Evolutionary conservation across 306 rosid genomes (phyloP), one percentile per base, ranked within the genome.

Genomic region (Cucurbita pepo): DNA sequence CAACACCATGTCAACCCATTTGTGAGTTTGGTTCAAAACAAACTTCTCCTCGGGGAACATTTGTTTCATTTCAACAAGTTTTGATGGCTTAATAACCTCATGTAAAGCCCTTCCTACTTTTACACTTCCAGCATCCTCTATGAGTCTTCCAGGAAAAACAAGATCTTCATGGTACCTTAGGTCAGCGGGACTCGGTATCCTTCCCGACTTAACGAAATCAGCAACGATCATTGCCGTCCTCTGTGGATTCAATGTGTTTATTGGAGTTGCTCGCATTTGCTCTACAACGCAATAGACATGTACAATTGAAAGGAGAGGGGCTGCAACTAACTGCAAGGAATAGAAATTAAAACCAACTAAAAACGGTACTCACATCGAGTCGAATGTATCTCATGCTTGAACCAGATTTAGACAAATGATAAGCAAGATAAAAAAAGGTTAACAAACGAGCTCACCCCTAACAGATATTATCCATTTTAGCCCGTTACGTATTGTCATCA

Each of bases 241-340:
- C 84, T 84, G 96, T 12, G 97, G 95, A 85, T 90, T 90, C 81
- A 94, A 79, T 37, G 98, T 94, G 83, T 90, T 87, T 76, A 94
- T 72, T 34, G 98, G 97, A 76, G 92, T 75, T 7, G 98, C 97
- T 78, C 85, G 89, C 92, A 90, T 90, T 82, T 94, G 96, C 89
- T 94, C 97, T 73, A 82, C 38, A 13, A 94, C 98, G 50, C 91
- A 75, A 79, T 84, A 90, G 60, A 94, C 74, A 80, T 94, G 98
- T 72, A 87, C 0, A 15, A 85, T 38, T 47, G 98, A 86, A 79
- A 94, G 96, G 55, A 94, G 84, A 61, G 91, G 92, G 54, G 82
- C 88, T 5, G 51, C 91, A 66, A 91, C 77, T 85, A 94, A 64
- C 98, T 94, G 84, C 67, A 75, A 76, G 48, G 56, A 81, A 74